Evolutionary conservation across 2,329 filamentous ascomycete species (phyloP).

Genomic region (Aspergillus unguis): DNA sequence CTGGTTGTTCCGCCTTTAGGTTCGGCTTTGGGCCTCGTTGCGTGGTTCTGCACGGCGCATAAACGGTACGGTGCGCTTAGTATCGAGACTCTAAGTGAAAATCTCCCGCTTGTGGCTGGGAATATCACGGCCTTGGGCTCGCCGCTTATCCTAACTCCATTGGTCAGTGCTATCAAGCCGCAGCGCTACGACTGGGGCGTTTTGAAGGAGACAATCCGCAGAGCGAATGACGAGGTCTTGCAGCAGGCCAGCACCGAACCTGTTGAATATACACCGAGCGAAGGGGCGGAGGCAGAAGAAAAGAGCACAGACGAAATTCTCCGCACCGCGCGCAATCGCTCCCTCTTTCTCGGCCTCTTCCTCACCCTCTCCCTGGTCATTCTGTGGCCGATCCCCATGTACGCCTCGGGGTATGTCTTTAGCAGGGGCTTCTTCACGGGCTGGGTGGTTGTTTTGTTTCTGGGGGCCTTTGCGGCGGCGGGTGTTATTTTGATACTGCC

Average conservation of each 20-base stretch:
- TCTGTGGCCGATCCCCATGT: constrained; percentile 2
- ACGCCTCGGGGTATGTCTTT: background rate
- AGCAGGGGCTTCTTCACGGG: background rate
- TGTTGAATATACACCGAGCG: too few relatives aligned
- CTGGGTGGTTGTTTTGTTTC: background rate
- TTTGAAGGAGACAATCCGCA: too few relatives aligned
- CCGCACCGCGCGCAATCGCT: background rate
- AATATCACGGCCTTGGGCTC: background rate
- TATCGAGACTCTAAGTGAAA: constrained; percentile 18
- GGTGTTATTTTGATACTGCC: background rate
- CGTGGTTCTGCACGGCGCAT: constrained; percentile 36
- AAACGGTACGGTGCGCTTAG: constrained; percentile 33
- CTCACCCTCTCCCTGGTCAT: background rate
- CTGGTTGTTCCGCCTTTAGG: constrained; percentile 20
- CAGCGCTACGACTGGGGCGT: too few relatives aligned
- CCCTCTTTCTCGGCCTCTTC: background rate
- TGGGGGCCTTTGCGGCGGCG: background rate
- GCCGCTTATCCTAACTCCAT: background rate
- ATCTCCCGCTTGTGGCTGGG: background rate
- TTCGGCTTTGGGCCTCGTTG: constrained; percentile 20
- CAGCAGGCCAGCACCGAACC: too few relatives aligned
- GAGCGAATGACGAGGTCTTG: too few relatives aligned
- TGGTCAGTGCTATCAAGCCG: background rate
- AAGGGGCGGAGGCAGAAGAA: too few relatives aligned
- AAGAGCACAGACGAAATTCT: too few relatives aligned